phyloP scores from a whole-genome alignment of 1,139 yeast species.

The Yarrowia galli region DNA sequence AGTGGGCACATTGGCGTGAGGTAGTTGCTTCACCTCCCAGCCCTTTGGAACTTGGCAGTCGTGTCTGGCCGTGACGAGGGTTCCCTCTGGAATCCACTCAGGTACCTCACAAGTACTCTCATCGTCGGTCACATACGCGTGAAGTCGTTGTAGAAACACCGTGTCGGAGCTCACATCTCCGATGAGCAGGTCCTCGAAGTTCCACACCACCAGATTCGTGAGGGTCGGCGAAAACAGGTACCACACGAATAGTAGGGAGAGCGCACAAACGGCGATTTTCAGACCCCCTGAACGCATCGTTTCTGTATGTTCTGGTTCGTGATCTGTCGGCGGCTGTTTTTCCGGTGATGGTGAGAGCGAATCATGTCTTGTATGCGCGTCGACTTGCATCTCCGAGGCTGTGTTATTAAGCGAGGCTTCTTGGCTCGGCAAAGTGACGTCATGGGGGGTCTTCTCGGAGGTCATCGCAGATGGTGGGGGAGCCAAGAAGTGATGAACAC shows the following conservation, averaged over 20 bases:
- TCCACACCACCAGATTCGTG: background rate
- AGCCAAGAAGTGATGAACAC: background rate
- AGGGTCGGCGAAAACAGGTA: background rate
- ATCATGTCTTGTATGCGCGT: slow-evolving; percentile 7
- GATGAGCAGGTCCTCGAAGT: slow-evolving; percentile 17
- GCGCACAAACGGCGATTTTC: background rate
- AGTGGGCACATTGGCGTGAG: background rate
- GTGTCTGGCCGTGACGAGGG: slow-evolving; percentile 1
- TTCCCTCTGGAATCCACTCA: slow-evolving; percentile 14
- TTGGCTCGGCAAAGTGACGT: slow-evolving; percentile 17
- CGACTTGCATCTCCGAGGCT: slow-evolving; percentile 21
- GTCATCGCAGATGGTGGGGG: background rate
- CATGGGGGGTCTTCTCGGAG: background rate
- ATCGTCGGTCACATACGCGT: slow-evolving; percentile 24
- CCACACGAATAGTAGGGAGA: background rate
- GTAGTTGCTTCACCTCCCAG: slow-evolving; percentile 10
- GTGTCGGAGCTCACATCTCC: slow-evolving; percentile 28
- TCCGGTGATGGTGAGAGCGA: slow-evolving; percentile 5
- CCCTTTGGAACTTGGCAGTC: slow-evolving; percentile 8
- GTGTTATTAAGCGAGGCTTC: slow-evolving; percentile 13
- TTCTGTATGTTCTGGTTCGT: background rate
- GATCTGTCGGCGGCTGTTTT: background rate
- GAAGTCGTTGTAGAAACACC: slow-evolving; percentile 2
- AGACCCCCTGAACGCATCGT: background rate
- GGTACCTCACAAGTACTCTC: slow-evolving; percentile 4